Evolutionary conservation across 164 flowering plant genomes (phyloP).

Genomic region (Tinospora cordifolia): DNA sequence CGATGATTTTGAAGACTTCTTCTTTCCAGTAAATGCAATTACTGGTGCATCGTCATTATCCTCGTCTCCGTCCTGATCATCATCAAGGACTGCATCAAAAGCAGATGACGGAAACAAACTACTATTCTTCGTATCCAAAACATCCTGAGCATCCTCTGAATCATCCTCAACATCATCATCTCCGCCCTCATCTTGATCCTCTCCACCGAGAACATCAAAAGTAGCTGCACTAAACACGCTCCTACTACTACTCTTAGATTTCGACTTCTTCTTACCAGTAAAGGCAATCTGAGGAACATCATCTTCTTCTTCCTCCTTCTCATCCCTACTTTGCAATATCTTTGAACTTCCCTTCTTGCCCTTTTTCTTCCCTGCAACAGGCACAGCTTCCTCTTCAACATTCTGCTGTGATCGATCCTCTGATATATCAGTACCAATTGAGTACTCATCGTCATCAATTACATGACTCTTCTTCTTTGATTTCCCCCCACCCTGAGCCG

Average conservation of each 20-base stretch:
- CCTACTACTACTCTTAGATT: conserved; percentile 1
- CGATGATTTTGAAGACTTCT: conserved; percentile 35
- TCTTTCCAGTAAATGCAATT: conserved; percentile 37
- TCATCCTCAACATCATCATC: background rate
- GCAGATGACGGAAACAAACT: conserved; percentile 6
- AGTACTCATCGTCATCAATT: conserved; percentile 79
- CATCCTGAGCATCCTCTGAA: background rate
- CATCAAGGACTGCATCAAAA: conserved; percentile 15
- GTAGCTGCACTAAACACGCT: background rate
- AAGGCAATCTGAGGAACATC: background rate
- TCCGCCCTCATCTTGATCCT: background rate
- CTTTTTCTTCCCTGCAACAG: conserved; percentile 44
- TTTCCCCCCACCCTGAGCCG: conserved; percentile 24
- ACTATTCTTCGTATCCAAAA: background rate
- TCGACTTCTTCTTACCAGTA: conserved; percentile 22
- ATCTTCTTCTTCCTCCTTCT: conserved; percentile 3
- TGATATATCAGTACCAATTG: conserved; percentile 46
- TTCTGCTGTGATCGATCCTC: conserved; percentile 30
- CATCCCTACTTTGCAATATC: conserved; percentile 3
- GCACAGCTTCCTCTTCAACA: conserved; percentile 24
- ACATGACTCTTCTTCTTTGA: conserved; percentile 54
- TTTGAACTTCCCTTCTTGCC: conserved; percentile 34
- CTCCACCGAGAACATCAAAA: background rate
- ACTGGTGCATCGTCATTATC: conserved; percentile 30
- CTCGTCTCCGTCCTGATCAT: conserved; percentile 16